Percentiles rank a stretch among this genome's conserved stretches.
Evolutionary conservation across 2,329 filamentous ascomycete species (phyloP).

Genomic region (Falciphora oryzae): DNA sequence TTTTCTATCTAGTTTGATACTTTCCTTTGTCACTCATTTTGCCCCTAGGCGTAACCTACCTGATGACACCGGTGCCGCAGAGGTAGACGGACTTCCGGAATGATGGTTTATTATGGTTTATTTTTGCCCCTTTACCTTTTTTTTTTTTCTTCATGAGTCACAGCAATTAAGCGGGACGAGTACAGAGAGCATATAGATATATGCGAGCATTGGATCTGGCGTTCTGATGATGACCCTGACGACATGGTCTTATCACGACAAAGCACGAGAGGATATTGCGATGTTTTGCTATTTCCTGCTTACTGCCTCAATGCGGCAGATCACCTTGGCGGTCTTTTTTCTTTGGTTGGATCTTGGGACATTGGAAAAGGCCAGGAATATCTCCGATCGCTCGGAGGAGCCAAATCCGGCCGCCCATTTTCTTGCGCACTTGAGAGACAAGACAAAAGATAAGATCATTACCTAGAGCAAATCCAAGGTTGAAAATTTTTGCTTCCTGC

Average conservation of each 20-base stretch:
- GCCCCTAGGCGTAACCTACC: neutral
- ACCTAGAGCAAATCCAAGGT: neutral
- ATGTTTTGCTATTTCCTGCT: neutral
- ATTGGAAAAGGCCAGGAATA: neutral
- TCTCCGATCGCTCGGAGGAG: neutral
- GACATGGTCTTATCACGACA: neutral
- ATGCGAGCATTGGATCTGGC: neutral
- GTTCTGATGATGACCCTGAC: neutral
- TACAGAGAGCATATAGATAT: conserved; percentile 1
- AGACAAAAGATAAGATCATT: neutral
- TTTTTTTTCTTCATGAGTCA: conserved; percentile 4
- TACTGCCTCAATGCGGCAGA: neutral
- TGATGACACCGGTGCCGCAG: conserved; percentile 3
- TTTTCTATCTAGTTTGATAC: neutral
- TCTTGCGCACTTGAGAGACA: neutral
- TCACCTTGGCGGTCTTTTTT: neutral
- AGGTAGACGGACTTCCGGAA: conserved; percentile 1
- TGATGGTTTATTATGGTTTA: conserved; percentile 7
- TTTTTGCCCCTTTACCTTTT: conserved; percentile 2
- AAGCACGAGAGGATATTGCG: neutral
- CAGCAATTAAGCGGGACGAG: conserved; percentile 2
- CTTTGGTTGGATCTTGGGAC: neutral
- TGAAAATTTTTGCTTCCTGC: neutral
- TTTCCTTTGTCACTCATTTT: conserved; percentile 6
- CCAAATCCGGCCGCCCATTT: neutral